phyloP scores from a whole-genome alignment of 78 protist species.

The Isochrysis galbana region DNA sequence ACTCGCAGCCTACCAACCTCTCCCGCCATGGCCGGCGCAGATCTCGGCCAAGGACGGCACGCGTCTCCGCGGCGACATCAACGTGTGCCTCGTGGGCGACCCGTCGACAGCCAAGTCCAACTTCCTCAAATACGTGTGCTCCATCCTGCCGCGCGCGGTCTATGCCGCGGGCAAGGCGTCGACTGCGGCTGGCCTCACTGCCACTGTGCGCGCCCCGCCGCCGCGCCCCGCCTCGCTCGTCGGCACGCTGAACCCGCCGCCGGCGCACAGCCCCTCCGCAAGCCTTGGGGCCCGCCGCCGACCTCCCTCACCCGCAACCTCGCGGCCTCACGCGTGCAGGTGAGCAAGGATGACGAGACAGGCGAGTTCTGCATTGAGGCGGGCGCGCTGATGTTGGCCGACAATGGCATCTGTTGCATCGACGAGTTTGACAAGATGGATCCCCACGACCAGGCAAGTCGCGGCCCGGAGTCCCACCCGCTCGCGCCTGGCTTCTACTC shows the following conservation, averaged over 20 bases:
- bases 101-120: constrained; percentile 97
- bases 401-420: constrained; percentile 98
- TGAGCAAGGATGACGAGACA: constrained; percentile 92
- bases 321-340: no score
- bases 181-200: constrained; percentile 91
- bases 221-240: no score
- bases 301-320: no score
- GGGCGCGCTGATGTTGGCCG: constrained; percentile 99
- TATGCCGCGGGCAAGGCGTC: constrained; percentile 87
- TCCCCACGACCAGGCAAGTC: neutral
- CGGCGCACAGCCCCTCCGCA: no score
- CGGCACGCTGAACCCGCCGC: no score
- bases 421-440: constrained; percentile 89
- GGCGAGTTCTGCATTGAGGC: constrained; percentile 98
- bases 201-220: no score
- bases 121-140: constrained; percentile 91
- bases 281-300: no score
- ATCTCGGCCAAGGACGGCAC: constrained; percentile 62
- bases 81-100: constrained; percentile 98
- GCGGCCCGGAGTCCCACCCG: neutral
- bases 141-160: constrained; percentile 94
- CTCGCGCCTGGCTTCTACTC: neutral
- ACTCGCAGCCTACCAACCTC: neutral
- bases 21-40: no score
- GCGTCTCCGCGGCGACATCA: constrained; percentile 96